Base-by-base conservation (phyloP, 306 rosid species). In the Quillaja saponaria region DNA sequence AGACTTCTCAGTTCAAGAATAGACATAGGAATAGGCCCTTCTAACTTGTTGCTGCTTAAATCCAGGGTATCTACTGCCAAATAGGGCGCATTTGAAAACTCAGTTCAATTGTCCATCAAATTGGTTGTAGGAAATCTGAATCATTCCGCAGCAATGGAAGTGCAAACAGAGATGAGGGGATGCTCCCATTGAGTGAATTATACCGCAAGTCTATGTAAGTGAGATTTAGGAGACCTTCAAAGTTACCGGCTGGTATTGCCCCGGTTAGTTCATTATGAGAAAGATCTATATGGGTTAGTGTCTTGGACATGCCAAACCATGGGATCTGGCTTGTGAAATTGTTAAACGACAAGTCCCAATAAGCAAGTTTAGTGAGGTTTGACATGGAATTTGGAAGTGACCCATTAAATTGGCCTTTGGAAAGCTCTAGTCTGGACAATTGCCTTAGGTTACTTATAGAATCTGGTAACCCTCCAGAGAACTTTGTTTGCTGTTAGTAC, bases 31-130 rank as follows among this genome's bases (percentile, higher is more conserved):
- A 88, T 49, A 0, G 64, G 48, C 9, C 97, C 92, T 39, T 71
- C 72, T 46, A 86, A 57, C 1, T 45, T 37, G 47, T 90, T 90
- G 68, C 66, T 64, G 3, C 76, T 63, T 63, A 90, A 68, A 63
- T 81, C 88, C 3, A 86, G 83, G 16, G 57, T 74, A 16, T 80
- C 49, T 46, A 85, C 16, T 21, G 16, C 0, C 8, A 52, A 34
- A 4, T 64, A 34, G 41, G 80, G 41, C 8, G 55, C 9, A 6
- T 2, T 56, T 0, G 14, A 11, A 34, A 74, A 51, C 12, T 77
- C 79, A 46, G n/a, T 10, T 48, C 3, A 77, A 39, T 12, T 8
- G 4, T 5, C 83, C 81, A 40, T 35, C 25, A 16, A 83, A 41
- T 12, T 34, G 34, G 25, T 77, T 80, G 53, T 13, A 9, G 0